Evolutionary conservation across 805 yeast species (phyloP), one percentile per base, ranked within the genome.

Genomic region (Saccharomycopsis oosterbeekiorum): DNA sequence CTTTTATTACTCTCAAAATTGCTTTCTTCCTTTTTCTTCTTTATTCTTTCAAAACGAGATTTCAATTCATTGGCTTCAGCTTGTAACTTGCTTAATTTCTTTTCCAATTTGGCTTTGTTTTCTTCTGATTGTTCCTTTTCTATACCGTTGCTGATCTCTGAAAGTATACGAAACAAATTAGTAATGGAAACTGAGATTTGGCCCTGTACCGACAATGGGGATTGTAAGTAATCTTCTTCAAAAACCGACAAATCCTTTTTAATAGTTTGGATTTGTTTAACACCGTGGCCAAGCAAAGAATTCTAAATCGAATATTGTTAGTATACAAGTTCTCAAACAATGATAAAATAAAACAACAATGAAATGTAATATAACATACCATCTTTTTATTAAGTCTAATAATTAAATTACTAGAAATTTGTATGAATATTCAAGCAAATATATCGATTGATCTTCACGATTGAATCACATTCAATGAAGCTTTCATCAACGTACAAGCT

Each of bases 201-300:
- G 15, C 89, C 91, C 68, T 86, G 91, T 12, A 87, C 70, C 1
- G 96, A 84, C 61, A 88, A 75, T 21, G 96, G 94, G 0, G 96
- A 81, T 2, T 84, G 79, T 15, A 82, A 78, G 10, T 89, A 78
- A 64, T 86, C 83, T 55, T 78, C 75, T 68, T 86, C 92, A 66
- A 93, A 85, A 59, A 76, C 73, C 19, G 80, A 77, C 57, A 93
- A 73, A 67, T 91, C 97, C 64, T 81, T 81, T 62, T 84, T 81
- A 59, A 93, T 74, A 34, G 84, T 78, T 67, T 83, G 89, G 37
- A 90, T 83, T 73, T 92, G 97, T 72, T 89, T 90, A 60, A 88
- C 78, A 9, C 96, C 97, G 72, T 89, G 96, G 74, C 89, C 93
- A 75, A 86, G 90, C 59, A 92, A 77, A 34, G 96, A 85, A 74